Conservation (phyloP, 179 eudicot species). For the Gypsophila paniculata region DNA sequence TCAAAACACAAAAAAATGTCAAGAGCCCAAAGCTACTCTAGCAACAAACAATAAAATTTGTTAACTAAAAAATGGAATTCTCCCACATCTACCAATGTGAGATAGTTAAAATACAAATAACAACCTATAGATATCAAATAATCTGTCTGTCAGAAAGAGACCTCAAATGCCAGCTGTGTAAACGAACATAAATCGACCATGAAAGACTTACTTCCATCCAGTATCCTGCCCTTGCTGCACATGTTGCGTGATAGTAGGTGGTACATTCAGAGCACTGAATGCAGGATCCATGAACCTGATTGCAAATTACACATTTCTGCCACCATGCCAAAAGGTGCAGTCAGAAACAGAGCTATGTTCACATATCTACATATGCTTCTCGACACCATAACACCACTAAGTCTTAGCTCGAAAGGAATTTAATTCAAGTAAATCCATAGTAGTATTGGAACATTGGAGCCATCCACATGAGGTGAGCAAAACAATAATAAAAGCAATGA, state of each 20-base stretch:
- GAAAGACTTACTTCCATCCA: slow-evolving; percentile 46
- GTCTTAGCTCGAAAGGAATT: neutral
- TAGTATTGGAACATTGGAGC: neutral
- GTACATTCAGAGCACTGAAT: slow-evolving; percentile 49
- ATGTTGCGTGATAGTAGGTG: slow-evolving; percentile 46
- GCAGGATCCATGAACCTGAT: slow-evolving; percentile 48
- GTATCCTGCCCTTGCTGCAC: slow-evolving; percentile 52
- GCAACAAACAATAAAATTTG: neutral
- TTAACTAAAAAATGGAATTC: neutral
- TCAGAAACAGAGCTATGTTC: slow-evolving; percentile 13
- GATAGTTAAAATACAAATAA: neutral
- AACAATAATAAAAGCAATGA: neutral
- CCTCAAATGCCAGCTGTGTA: neutral
- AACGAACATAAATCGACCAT: neutral
- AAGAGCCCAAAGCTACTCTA: neutral
- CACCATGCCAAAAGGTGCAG: slow-evolving; percentile 19
- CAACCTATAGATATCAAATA: neutral
- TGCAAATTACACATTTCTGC: slow-evolving; percentile 46
- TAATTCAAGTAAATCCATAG: neutral
- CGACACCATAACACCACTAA: neutral
- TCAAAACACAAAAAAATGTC: neutral
- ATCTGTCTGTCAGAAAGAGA: neutral
- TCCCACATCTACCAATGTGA: neutral
- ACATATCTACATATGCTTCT: slow-evolving; percentile 8
- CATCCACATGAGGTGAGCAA: neutral